Evolutionary conservation across 163 green algal species (phyloP), one percentile per base, ranked within the genome.

Genomic region (Scenedesmus sp.): DNA sequence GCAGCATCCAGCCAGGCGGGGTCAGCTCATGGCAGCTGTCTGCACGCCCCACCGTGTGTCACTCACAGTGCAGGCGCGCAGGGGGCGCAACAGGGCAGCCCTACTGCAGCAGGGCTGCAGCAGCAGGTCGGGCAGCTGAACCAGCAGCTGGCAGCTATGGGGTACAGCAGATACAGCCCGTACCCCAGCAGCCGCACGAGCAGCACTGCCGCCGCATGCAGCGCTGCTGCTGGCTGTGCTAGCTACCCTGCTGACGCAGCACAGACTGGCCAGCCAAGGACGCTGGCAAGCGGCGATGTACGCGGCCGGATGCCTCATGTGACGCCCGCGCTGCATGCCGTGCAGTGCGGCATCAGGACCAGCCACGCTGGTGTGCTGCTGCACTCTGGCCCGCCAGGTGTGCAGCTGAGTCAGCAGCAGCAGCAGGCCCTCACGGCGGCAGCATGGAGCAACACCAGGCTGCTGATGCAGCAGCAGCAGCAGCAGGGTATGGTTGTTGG

Each of bases 401-500:
- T 76, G 65, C 6, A 18, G 65, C 65, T 76, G 5, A 76, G 65
- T 81, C 72, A 81, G 12, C 72, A 81, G 72, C 72, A 81, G 72
- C 72, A 81, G 72, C 72, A 81, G 35, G 72, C 72, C 2, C 35
- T n/a, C 2, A 30, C 72, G 16, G 72, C 72, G n/a, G 72, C 72
- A 81, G 72, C 35, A 81, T 49, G 72, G 35, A 46, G 72, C 72
- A 81, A 46, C 72, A 81, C 72, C 1, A 12, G 72, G 37, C 72
- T 49, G 72, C 72, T 81, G 16, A 46, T 81, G 72, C 72, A 81
- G 35, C 72, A 73, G 24, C 61, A 73, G 61, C 61, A n/a, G 61
- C 61, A 81, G 72, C 72, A 81, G 72, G 72, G 72, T 80, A 4
- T 12, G 5, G 35, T n/a, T 42, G 56, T 22, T 56, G 46, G 7